These are phyloP conservation scores for Truncatella angustata DNA, from an alignment of 2,329 filamentous ascomycete species.

Conservation along the genomic window DNA sequence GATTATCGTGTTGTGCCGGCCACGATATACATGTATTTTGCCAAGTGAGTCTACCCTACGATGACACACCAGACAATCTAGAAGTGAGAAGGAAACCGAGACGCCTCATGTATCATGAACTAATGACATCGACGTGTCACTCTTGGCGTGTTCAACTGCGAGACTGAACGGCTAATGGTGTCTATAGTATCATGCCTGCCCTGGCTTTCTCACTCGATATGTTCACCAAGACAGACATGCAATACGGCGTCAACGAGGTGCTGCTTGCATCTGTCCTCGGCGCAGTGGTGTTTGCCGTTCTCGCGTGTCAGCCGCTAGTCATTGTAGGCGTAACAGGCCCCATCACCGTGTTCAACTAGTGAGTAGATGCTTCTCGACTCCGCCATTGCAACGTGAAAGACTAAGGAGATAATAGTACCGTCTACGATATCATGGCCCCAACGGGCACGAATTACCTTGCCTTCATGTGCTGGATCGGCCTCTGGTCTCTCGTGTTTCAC, in stretches of 20 bases:
- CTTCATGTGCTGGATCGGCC: slow-evolving; percentile 90
- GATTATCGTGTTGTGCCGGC: slow-evolving; percentile 86
- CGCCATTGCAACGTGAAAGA: slow-evolving; percentile 1
- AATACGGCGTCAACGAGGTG: slow-evolving; percentile 89
- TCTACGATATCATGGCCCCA: slow-evolving; percentile 82
- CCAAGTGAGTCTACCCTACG: slow-evolving; percentile 61
- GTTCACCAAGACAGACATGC: slow-evolving; percentile 82
- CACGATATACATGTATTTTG: slow-evolving; percentile 93
- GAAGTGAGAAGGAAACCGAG: not conserved
- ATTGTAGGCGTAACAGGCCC: slow-evolving; percentile 91
- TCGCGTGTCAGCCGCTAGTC: slow-evolving; percentile 80
- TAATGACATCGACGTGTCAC: not conserved
- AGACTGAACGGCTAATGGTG: too few relatives aligned
- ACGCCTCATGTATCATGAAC: not conserved
- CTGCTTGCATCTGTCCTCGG: slow-evolving; percentile 82
- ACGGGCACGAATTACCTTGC: slow-evolving; percentile 78
- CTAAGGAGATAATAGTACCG: slow-evolving; percentile 54
- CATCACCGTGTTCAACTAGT: slow-evolving; percentile 92
- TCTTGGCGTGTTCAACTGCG: too few relatives aligned
- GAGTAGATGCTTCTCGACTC: slow-evolving; percentile 21
- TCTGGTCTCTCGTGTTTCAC: slow-evolving; percentile 85
- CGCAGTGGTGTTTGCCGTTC: slow-evolving; percentile 74
- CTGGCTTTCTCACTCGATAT: slow-evolving; percentile 89
- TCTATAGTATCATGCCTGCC: slow-evolving; percentile 79
- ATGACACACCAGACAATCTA: not conserved